A percentile compares a stretch with the other conserved stretches of the same genome.
Conservation (phyloP, 768 basidiomycete species). For the Calocybe gangraenosa region DNA sequence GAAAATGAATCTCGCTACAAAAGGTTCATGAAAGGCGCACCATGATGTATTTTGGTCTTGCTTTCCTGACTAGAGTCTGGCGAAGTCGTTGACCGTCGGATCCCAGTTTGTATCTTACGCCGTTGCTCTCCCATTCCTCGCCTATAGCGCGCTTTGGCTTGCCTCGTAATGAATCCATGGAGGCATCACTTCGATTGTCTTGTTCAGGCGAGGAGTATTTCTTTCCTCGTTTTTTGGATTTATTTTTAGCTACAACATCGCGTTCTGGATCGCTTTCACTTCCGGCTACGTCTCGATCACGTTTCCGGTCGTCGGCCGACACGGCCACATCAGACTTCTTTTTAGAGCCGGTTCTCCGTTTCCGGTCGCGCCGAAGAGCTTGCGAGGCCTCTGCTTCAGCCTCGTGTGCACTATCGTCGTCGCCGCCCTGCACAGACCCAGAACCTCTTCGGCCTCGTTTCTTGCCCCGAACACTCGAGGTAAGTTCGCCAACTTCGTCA, state of each 20-base stretch:
- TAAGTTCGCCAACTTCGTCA: constrained; percentile 37
- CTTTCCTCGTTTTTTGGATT: constrained; percentile 50
- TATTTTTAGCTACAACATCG: constrained; percentile 16
- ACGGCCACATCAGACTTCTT: constrained; percentile 43
- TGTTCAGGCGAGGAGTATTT: constrained; percentile 24
- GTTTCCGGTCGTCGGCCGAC: constrained; percentile 55
- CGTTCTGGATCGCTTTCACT: constrained; percentile 40
- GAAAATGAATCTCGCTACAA: constrained; percentile 1
- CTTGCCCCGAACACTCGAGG: constrained; percentile 47
- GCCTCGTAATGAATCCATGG: constrained; percentile 47
- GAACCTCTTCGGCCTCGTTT: constrained; percentile 77
- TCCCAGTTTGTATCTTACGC: constrained; percentile 67
- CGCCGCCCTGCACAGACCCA: constrained; percentile 66
- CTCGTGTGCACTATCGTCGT: constrained; percentile 42
- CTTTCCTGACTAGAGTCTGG: constrained; percentile 68
- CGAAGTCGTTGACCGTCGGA: constrained; percentile 66
- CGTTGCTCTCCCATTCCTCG: constrained; percentile 75
- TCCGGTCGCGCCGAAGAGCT: constrained; percentile 44
- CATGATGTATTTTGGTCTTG: constrained; percentile 68
- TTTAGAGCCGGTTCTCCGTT: constrained; percentile 53
- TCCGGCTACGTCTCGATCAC: constrained; percentile 54
- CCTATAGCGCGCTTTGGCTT: constrained; percentile 54
- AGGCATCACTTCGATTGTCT: constrained; percentile 43
- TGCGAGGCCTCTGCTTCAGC: constrained; percentile 35
- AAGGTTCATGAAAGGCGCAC: constrained; percentile 34